A percentile compares a stretch with the other conserved stretches of the same genome.
phyloP scores from a whole-genome alignment of 305 asterid species.

The Fraxinus baroniana region DNA sequence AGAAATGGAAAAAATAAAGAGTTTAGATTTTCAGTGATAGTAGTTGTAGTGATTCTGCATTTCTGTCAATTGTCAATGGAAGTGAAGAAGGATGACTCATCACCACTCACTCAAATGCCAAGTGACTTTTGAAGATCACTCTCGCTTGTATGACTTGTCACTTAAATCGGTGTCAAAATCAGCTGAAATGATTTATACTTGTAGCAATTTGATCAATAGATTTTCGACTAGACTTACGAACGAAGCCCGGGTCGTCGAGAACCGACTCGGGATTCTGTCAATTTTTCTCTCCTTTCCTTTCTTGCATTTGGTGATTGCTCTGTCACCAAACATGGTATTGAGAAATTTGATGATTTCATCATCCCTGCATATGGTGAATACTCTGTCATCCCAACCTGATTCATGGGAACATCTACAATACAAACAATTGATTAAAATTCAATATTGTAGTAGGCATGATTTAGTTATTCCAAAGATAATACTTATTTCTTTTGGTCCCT shows the following conservation, averaged over 20 bases:
- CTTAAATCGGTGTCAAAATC: conserved; percentile 43
- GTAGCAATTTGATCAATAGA: conserved; percentile 62
- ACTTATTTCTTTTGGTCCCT: not conserved
- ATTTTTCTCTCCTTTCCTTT: conserved; percentile 23
- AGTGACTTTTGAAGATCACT: conserved; percentile 47
- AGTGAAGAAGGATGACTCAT: not conserved
- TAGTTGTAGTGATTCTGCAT: not conserved
- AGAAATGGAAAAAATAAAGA: not conserved
- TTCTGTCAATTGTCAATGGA: conserved; percentile 31
- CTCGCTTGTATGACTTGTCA: conserved; percentile 70
- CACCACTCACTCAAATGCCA: conserved; percentile 45
- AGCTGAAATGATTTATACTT: conserved; percentile 57
- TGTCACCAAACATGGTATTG: no score
- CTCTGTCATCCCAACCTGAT: not conserved
- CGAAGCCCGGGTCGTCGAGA: conserved; percentile 49
- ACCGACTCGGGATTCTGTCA: conserved; percentile 59
- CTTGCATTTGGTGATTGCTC: no score
- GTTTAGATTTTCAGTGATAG: not conserved
- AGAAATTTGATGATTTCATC: not conserved
- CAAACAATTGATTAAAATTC: not conserved
- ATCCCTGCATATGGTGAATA: not conserved
- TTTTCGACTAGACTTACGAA: conserved; percentile 53
- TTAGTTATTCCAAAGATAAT: no score
- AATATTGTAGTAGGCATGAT: no score
- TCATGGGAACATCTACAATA: not conserved